Conservation (phyloP, 306 rosid species). For the Hippophae rhamnoides region DNA sequence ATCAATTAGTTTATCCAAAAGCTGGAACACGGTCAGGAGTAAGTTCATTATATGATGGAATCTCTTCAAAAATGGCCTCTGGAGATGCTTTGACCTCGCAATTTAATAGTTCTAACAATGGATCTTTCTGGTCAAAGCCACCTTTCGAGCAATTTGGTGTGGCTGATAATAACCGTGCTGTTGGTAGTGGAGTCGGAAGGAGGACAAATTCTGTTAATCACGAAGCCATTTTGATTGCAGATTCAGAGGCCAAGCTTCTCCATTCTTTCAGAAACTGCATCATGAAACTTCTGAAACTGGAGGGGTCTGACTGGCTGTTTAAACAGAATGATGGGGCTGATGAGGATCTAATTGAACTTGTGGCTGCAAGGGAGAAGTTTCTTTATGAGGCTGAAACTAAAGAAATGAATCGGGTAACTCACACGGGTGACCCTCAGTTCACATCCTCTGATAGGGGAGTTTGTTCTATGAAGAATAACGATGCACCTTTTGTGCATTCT, state of each 20-base stretch:
- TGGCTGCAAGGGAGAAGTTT: conserved; percentile 83
- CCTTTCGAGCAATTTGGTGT: conserved; percentile 93
- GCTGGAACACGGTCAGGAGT: conserved; percentile 42
- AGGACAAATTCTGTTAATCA: conserved; percentile 32
- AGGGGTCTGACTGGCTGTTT: conserved; percentile 92
- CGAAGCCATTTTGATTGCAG: conserved; percentile 43
- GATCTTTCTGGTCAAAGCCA: conserved; percentile 83
- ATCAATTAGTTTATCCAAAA: conserved; percentile 34
- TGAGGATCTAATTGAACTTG: conserved; percentile 80
- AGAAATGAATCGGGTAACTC: conserved; percentile 37
- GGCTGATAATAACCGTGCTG: conserved; percentile 34
- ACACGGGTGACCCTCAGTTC: conserved; percentile 40
- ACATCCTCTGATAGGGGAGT: conserved; percentile 42
- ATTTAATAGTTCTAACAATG: conserved; percentile 38
- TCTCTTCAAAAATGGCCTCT: conserved; percentile 54
- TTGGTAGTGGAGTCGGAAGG: conserved; percentile 34
- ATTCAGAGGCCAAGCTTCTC: conserved; percentile 66
- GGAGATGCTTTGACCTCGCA: conserved; percentile 44
- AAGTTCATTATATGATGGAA: conserved; percentile 66
- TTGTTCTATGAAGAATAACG: conserved; percentile 38
- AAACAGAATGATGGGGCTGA: conserved; percentile 80
- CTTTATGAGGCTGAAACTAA: conserved; percentile 65
- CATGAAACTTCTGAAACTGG: conserved; percentile 67
- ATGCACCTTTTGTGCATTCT: conserved; percentile 24
- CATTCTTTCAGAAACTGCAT: conserved; percentile 74